Percentiles rank a stretch among this genome's conserved stretches.
phyloP scores from a whole-genome alignment of 1,284 basidiomycete species.

The Cryptococcus sp. region DNA sequence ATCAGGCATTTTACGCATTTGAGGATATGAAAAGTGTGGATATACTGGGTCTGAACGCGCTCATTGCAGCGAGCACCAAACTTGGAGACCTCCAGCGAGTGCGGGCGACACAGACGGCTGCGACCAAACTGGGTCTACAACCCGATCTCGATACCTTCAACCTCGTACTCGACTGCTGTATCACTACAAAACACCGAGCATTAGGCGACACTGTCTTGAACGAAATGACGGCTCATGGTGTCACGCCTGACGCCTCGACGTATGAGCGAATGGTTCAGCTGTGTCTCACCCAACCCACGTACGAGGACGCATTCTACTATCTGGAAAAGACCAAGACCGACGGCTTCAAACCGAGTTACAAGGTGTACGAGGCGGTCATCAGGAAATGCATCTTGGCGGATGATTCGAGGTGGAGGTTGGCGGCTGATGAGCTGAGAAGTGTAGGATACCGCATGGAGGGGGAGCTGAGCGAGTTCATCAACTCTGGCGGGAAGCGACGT shows the following conservation, averaged over 20 bases:
- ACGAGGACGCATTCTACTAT: slow-evolving; percentile 85
- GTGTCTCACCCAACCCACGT: slow-evolving; percentile 67
- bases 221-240: slow-evolving; percentile 35
- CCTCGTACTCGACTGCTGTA: slow-evolving; percentile 66
- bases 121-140: slow-evolving; percentile 60
- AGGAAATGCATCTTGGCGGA: slow-evolving; percentile 61
- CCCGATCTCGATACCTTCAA: slow-evolving; percentile 72
- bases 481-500: slow-evolving; percentile 13
- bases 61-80: slow-evolving; percentile 66
- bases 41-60: slow-evolving; percentile 63
- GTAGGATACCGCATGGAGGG: slow-evolving; percentile 22
- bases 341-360: slow-evolving; percentile 60
- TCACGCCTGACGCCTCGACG: slow-evolving; percentile 63
- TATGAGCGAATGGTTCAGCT: slow-evolving; percentile 69
- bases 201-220: slow-evolving; percentile 45
- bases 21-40: slow-evolving; percentile 65
- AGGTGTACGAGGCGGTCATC: slow-evolving; percentile 66
- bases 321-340: slow-evolving; percentile 80
- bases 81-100: slow-evolving; percentile 73
- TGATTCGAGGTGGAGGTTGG: slow-evolving; percentile 68
- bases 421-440: slow-evolving; percentile 68
- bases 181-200: slow-evolving; percentile 41
- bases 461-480: slow-evolving; percentile 21
- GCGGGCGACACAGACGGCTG: slow-evolving; percentile 70
- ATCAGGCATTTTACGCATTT: slow-evolving; percentile 66